A percentile compares a stretch with the other conserved stretches of the same genome.
Evolutionary conservation across 306 rosid genomes (phyloP).

Genomic region (Inga laurina): DNA sequence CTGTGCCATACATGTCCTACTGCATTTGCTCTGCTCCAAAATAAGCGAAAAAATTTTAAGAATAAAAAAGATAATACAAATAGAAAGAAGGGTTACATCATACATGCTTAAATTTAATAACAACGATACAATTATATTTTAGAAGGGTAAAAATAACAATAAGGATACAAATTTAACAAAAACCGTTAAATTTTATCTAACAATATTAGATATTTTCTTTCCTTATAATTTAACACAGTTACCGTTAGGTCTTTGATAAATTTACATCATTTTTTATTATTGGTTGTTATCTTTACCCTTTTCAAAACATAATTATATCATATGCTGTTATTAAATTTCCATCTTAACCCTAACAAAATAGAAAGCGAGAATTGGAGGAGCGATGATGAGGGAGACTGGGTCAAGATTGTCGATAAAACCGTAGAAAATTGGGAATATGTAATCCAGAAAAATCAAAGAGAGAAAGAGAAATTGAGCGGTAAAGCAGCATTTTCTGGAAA

Average conservation of each 20-base stretch:
- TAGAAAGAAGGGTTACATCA: background rate
- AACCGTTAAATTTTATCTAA: too few relatives aligned
- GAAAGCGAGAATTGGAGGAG: background rate
- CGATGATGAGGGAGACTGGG: background rate
- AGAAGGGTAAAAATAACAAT: too few relatives aligned
- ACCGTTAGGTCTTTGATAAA: too few relatives aligned
- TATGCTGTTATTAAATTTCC: too few relatives aligned
- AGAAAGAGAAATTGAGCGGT: background rate
- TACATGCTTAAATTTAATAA: too few relatives aligned
- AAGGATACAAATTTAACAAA: too few relatives aligned
- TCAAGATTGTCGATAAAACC: background rate
- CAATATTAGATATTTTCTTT: too few relatives aligned
- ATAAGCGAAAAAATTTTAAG: background rate
- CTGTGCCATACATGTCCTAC: conserved; percentile 60
- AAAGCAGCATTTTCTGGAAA: background rate
- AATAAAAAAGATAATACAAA: background rate
- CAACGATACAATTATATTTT: too few relatives aligned
- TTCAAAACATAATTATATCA: too few relatives aligned
- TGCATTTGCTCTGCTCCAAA: conserved; percentile 53
- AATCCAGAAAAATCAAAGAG: background rate
- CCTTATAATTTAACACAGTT: too few relatives aligned
- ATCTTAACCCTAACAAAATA: background rate
- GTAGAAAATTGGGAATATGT: background rate
- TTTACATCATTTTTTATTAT: too few relatives aligned
- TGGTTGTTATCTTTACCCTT: too few relatives aligned